Evolutionary conservation across 1,139 yeast genomes (phyloP).

Genomic region (Pichia sp.): DNA sequence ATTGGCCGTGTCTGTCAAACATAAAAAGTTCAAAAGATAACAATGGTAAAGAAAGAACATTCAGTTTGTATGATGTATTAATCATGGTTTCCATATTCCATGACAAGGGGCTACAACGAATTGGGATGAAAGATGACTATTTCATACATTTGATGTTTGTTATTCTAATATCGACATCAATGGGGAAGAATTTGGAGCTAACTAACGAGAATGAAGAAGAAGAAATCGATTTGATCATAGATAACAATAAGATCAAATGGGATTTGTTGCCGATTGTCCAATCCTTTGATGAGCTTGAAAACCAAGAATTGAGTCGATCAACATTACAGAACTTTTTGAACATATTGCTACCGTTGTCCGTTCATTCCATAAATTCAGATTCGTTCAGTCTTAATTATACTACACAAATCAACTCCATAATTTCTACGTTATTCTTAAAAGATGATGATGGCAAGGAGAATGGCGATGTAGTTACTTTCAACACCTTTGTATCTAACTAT

Average conservation of each 20-base stretch:
- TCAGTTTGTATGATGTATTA: slow-evolving; percentile 6
- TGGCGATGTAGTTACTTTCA: no score
- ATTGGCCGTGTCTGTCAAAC: slow-evolving; percentile 13
- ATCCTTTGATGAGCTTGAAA: slow-evolving; percentile 32
- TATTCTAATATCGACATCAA: slow-evolving; percentile 9
- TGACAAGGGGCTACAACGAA: slow-evolving; percentile 3
- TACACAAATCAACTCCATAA: slow-evolving; percentile 7
- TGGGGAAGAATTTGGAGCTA: neutral
- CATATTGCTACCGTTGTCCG: slow-evolving; percentile 15
- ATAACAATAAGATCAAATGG: slow-evolving; percentile 32
- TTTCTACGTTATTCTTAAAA: neutral
- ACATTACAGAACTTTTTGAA: neutral
- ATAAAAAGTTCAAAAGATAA: neutral
- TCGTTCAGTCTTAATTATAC: slow-evolving; percentile 10
- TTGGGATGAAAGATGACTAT: slow-evolving; percentile 8
- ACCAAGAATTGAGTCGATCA: neutral
- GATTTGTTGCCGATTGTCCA: slow-evolving; percentile 27
- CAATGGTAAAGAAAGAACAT: neutral
- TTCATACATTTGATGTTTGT: slow-evolving; percentile 4
- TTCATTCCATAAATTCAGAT: neutral
- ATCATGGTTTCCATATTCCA: slow-evolving; percentile 7
- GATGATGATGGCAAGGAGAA: neutral
- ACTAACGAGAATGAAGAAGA: slow-evolving; percentile 4
- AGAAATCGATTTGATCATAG: slow-evolving; percentile 40
- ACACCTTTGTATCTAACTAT: slow-evolving; percentile 1